Conservation (phyloP, 2,329 filamentous ascomycete species). For the Phaeosphaeria sp. region DNA sequence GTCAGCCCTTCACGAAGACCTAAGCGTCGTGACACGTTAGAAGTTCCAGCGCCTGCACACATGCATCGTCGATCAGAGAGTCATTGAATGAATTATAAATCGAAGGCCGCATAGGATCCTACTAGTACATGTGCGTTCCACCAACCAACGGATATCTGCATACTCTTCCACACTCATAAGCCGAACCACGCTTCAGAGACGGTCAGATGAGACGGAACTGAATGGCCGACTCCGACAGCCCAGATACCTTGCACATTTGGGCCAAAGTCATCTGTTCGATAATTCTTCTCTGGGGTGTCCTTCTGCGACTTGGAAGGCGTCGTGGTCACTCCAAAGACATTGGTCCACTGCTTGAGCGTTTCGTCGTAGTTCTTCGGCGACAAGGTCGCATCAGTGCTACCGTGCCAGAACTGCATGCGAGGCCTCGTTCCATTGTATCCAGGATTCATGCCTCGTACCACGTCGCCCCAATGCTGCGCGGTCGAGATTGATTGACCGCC, state of each 20-base stretch:
- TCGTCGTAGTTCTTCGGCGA: slow-evolving; percentile 64
- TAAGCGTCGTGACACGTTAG: slow-evolving; percentile 25
- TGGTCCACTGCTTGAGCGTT: slow-evolving; percentile 50
- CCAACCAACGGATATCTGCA: not conserved
- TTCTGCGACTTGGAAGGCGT: slow-evolving; percentile 31
- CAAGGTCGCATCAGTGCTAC: slow-evolving; percentile 59
- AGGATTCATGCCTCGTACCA: slow-evolving; percentile 58
- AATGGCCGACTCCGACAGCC: slow-evolving; percentile 37
- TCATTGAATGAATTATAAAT: not conserved
- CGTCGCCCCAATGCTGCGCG: slow-evolving; percentile 57
- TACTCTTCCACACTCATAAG: slow-evolving; percentile 9
- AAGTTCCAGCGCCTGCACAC: slow-evolving; percentile 24
- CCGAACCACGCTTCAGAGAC: slow-evolving; percentile 39
- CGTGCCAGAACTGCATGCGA: slow-evolving; percentile 65
- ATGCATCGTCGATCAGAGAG: slow-evolving; percentile 21
- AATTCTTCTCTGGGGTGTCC: slow-evolving; percentile 38
- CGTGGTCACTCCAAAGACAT: slow-evolving; percentile 34
- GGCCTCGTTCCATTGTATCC: slow-evolving; percentile 60
- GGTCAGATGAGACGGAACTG: slow-evolving; percentile 32
- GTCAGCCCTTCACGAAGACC: slow-evolving; percentile 17
- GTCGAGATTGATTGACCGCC: slow-evolving; percentile 55
- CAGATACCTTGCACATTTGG: slow-evolving; percentile 34
- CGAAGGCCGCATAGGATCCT: not conserved
- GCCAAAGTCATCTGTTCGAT: slow-evolving; percentile 38
- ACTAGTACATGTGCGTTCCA: not conserved